Evolutionary conservation across 768 basidiomycete genomes (phyloP), one percentile per base, ranked within the genome.

Genomic region (Mycena vitilis): DNA sequence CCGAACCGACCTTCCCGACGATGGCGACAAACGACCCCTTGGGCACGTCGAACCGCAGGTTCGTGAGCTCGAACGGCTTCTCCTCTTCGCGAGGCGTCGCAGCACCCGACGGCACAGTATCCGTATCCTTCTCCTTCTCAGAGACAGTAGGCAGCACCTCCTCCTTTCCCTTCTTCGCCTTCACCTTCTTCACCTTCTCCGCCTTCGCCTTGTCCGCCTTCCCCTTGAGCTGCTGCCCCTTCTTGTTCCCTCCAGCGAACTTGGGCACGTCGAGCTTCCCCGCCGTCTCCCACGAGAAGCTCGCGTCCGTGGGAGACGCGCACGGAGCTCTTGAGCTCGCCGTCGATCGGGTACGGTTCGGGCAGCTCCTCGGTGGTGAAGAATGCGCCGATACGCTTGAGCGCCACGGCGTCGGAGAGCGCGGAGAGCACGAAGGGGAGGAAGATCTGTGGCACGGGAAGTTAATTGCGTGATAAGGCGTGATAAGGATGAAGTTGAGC

Each of bases 1-100:
- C 93, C 48, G 87, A 88, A 0, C 92, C 92, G 38, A 94, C 89
- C 12, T 86, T 83, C 18, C 93, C 93, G n/a, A 94, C 89, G 34
- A 94, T 87, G 1, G 88, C 90, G 9, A 92, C 82, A 38, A 93
- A 87, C 38, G 89, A 80, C 16, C 92, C 91, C 65, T 78, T 82
- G 2, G 82, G 82, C 47, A 89, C 75, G 52, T 74, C 72, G 40
- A 90, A 68, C 61, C 83, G 80, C 60, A 91, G 74, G 67, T 83
- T 77, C 48, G 78, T 80, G 56, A 91, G 74, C 60, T 82, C 79
- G 68, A 90, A 91, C 0, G 88, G 88, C 63, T 80, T 81, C 63
- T 86, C 84, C 48, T 86, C 84, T 55, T 66, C 72, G 44, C 63
- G 51, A 22, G 56, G 72, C 42, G 70, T 71, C 62, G 13, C 73